A percentile compares a stretch with the other conserved stretches of the same genome.
phyloP scores from a whole-genome alignment of 306 rosid genomes.

The Sicyos baderoa region DNA sequence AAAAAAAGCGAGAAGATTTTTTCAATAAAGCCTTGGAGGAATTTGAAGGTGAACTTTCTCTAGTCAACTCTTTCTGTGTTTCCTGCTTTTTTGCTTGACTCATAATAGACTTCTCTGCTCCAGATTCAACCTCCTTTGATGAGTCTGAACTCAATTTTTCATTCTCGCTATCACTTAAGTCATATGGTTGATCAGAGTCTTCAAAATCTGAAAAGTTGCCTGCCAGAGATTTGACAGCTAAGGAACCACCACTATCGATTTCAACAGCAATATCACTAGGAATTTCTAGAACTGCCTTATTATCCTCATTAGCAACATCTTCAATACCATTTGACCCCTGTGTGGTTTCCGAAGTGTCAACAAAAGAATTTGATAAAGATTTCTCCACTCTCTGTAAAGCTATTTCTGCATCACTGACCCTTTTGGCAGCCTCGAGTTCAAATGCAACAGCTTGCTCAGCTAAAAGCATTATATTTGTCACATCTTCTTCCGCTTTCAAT shows the following conservation, averaged over 20 bases:
- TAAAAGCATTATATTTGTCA: conserved; percentile 70
- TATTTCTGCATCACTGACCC: conserved; percentile 70
- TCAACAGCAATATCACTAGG: conserved; percentile 41
- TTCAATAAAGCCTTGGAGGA: conserved; percentile 61
- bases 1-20: conserved; percentile 92
- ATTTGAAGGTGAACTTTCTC: conserved; percentile 50
- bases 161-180: conserved; percentile 56
- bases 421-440: conserved; percentile 78
- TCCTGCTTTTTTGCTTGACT: conserved; percentile 68
- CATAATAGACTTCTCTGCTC: conserved; percentile 49
- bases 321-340: conserved; percentile 36
- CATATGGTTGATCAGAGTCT: conserved; percentile 32
- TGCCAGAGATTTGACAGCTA: conserved; percentile 32
- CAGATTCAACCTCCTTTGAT: conserved; percentile 55
- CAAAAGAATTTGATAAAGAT: conserved; percentile 32
- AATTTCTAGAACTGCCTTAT: conserved; percentile 36
- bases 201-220: conserved; percentile 38
- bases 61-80: conserved; percentile 57
- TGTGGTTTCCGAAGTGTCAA: conserved; percentile 35
- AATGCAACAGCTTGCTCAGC: conserved; percentile 96
- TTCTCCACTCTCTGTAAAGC: conserved; percentile 58
- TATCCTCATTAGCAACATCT: conserved; percentile 39
- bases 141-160: conserved; percentile 51
- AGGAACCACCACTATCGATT: conserved; percentile 40
- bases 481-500: conserved; percentile 83